Percentiles rank a stretch among this genome's conserved stretches.
Conservation (phyloP, 1,139 yeast species). For the Arxiozyma slooffiae region DNA sequence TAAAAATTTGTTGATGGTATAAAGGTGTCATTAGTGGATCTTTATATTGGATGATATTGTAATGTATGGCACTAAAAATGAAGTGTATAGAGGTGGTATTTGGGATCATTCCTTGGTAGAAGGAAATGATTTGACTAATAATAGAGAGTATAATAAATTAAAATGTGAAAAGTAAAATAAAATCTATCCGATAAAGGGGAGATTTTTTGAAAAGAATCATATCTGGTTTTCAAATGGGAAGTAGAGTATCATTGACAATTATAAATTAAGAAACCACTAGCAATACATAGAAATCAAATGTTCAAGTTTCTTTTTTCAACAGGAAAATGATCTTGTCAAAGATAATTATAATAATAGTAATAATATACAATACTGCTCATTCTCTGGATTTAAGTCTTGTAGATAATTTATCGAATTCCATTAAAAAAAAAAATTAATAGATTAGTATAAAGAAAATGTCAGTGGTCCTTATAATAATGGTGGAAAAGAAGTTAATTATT, state of each 20-base stretch:
- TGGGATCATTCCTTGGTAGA: slow-evolving; percentile 43
- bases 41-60: slow-evolving; percentile 83
- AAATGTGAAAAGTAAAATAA: background rate
- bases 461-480: slow-evolving; percentile 9
- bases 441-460: slow-evolving; percentile 55
- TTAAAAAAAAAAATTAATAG: slow-evolving; percentile 56
- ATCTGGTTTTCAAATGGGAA: background rate
- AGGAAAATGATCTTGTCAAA: background rate
- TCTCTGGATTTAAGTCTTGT: slow-evolving; percentile 17
- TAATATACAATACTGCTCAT: slow-evolving; percentile 19
- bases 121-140: background rate
- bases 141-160: background rate
- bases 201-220: background rate
- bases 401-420: slow-evolving; percentile 28
- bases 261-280: background rate
- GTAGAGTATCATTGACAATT: background rate
- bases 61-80: slow-evolving; percentile 54
- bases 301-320: background rate
- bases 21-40: slow-evolving; percentile 69
- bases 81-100: slow-evolving; percentile 81
- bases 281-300: background rate
- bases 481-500: slow-evolving; percentile 5
- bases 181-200: background rate
- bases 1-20: slow-evolving; percentile 71
- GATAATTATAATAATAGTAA: slow-evolving; percentile 7